Evolutionary conservation across 352 stramenopile genomes (phyloP).

Genomic region (Globisporangium spinosum): DNA sequence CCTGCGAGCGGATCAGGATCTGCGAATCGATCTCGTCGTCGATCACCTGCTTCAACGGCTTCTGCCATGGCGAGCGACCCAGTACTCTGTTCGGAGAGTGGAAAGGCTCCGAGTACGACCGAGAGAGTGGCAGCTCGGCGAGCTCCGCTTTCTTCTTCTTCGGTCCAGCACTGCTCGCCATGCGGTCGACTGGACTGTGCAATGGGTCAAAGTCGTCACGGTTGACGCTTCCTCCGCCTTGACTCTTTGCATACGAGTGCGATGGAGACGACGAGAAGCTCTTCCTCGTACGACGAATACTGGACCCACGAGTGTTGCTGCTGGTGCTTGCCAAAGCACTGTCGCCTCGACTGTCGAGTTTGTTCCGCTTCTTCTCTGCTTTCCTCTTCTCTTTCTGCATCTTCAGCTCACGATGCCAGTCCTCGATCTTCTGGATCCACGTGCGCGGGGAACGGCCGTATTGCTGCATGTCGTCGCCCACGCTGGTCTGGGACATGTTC

Average conservation of each 20-base stretch:
- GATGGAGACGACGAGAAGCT: slow-evolving; percentile 23
- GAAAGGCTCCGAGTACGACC: slow-evolving; percentile 66
- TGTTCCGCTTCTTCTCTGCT: slow-evolving; percentile 57
- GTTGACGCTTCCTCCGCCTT: slow-evolving; percentile 18
- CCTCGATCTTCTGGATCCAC: slow-evolving; percentile 78
- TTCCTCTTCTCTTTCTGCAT: slow-evolving; percentile 77
- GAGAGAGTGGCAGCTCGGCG: slow-evolving; percentile 32
- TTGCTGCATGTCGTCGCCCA: slow-evolving; percentile 31
- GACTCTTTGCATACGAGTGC: slow-evolving; percentile 6
- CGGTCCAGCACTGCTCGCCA: slow-evolving; percentile 1
- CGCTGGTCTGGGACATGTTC: background rate
- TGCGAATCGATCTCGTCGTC: slow-evolving; percentile 35
- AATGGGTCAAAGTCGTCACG: slow-evolving; percentile 8
- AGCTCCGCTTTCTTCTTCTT: slow-evolving; percentile 22
- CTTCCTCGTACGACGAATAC: slow-evolving; percentile 16
- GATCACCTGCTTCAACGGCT: slow-evolving; percentile 23
- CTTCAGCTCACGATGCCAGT: slow-evolving; percentile 80
- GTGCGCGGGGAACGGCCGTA: slow-evolving; percentile 55
- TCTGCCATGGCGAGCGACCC: slow-evolving; percentile 28
- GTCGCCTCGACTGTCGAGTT: slow-evolving; percentile 38
- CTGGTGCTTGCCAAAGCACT: slow-evolving; percentile 20
- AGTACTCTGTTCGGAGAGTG: slow-evolving; percentile 41
- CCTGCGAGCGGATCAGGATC: slow-evolving; percentile 48
- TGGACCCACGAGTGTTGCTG: slow-evolving; percentile 23
- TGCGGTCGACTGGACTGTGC: slow-evolving; percentile 13